Base-by-base conservation (phyloP, 2,329 filamentous ascomycete genomes). In the Botryotinia convoluta region DNA sequence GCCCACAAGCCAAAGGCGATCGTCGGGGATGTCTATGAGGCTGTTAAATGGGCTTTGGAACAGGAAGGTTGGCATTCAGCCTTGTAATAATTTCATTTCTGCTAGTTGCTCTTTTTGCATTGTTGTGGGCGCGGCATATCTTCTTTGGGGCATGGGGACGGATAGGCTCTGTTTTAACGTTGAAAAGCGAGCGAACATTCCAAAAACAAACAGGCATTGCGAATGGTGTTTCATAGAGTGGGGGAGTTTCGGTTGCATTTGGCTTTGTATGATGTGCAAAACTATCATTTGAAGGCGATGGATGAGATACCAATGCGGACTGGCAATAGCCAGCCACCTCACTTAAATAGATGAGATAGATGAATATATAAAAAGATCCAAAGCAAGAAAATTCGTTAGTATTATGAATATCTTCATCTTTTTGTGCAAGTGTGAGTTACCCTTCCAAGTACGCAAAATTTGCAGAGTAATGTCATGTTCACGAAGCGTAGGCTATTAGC, bases 21-120 rank as follows among this genome's bases (percentile, higher is more conserved):
- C 75, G 90, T 92, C 35, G 87, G 92, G 54, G 90, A 95, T 83
- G 94, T 97, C 5, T 86, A 88, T 78, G 89, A 90, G 76, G 94
- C 92, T 18, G 92, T 97, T 7, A 84, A 89, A 74, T 97, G 92
- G 91, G 93, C 91, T 7, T 82, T 96, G 79, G 85, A 88, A 81
- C 85, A 83, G 70, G 87, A 72, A n/a, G 70, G 70, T 16, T 72
- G 70, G 70, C 65, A 57, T 26, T 29, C 35, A 32, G 35, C 12
- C 12, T 20, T 42, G 39, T 37, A 42, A 57, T 57, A 18, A 57
- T 57, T 57, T 68, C 6, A 26, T 26, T 57, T 57, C 32, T 22
- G 18, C 35, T 18, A 12, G n/a, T 44, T 57, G 37, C 32, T 57
- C 37, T 44, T 59, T 57, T 57, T 44, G 45, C 35, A 61, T 69